phyloP scores from a whole-genome alignment of 345 rosid genomes.

The Acer negundo region DNA sequence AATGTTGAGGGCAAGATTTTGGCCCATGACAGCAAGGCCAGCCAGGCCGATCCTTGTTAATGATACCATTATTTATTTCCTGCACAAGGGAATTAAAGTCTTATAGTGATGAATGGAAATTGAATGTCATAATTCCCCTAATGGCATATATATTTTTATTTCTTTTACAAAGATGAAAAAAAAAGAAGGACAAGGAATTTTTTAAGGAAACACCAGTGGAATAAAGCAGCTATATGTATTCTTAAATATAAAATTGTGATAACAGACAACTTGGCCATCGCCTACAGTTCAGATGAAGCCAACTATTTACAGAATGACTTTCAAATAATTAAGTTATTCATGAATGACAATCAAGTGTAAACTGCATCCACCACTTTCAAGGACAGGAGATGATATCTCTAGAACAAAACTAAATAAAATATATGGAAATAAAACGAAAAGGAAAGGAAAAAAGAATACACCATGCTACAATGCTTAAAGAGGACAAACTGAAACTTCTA shows the following conservation, averaged over 20 bases:
- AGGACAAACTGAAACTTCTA: neutral
- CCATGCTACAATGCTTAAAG: neutral
- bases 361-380: neutral
- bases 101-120: neutral
- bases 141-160: neutral
- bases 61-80: slow-evolving; percentile 19
- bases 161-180: neutral
- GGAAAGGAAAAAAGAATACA: neutral
- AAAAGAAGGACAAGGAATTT: neutral
- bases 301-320: neutral
- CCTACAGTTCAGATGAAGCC: neutral
- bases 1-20: slow-evolving; percentile 45
- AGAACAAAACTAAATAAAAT: neutral
- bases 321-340: slow-evolving; percentile 5
- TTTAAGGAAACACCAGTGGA: neutral
- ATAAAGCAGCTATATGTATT: no score
- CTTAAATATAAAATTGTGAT: neutral
- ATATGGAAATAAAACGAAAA: no score
- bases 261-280: neutral
- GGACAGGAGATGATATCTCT: neutral
- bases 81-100: slow-evolving; percentile 6
- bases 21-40: slow-evolving; percentile 52
- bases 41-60: slow-evolving; percentile 45
- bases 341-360: neutral
- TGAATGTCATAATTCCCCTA: neutral